phyloP scores from a whole-genome alignment of 495 filamentous ascomycete species.

The Penicillium ucsense region DNA sequence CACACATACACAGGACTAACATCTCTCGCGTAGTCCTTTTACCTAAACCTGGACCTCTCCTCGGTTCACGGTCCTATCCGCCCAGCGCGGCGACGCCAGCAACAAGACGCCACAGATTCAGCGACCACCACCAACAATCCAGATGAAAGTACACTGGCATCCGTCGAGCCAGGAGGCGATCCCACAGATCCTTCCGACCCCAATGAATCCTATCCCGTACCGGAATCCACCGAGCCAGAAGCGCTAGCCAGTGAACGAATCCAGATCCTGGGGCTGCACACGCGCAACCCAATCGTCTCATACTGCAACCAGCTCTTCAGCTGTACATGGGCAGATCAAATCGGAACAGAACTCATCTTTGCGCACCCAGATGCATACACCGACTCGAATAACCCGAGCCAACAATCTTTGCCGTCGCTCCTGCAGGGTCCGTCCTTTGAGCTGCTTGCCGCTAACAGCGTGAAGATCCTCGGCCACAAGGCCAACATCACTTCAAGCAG shows the following conservation, averaged over 20 bases:
- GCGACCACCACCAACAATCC: constrained; percentile 3
- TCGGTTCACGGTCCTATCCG: constrained; percentile 33
- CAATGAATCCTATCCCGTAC: constrained; percentile 7
- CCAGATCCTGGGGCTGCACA: constrained; percentile 76
- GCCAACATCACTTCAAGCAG: constrained; percentile 29
- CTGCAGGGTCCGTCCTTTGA: constrained; percentile 39
- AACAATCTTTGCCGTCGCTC: constrained; percentile 32
- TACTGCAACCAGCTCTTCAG: constrained; percentile 67
- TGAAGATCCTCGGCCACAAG: constrained; percentile 39
- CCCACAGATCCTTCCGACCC: constrained; percentile 7
- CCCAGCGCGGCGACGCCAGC: constrained; percentile 22
- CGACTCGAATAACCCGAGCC: constrained; percentile 11
- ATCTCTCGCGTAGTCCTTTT: constrained; percentile 35
- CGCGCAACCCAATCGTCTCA: constrained; percentile 57
- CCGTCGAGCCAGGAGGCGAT: neutral
- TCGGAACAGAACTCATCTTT: constrained; percentile 75
- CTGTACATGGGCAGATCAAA: constrained; percentile 65
- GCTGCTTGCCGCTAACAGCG: constrained; percentile 50
- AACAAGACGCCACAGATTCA: constrained; percentile 8
- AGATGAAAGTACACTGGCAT: neutral
- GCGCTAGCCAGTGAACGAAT: constrained; percentile 36
- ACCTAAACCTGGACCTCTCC: constrained; percentile 44
- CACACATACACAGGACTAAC: neutral
- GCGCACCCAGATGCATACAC: constrained; percentile 33
- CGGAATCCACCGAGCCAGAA: constrained; percentile 18